Evolutionary conservation across 164 flowering plant genomes (phyloP).

Genomic region (Taxillus chinensis): DNA sequence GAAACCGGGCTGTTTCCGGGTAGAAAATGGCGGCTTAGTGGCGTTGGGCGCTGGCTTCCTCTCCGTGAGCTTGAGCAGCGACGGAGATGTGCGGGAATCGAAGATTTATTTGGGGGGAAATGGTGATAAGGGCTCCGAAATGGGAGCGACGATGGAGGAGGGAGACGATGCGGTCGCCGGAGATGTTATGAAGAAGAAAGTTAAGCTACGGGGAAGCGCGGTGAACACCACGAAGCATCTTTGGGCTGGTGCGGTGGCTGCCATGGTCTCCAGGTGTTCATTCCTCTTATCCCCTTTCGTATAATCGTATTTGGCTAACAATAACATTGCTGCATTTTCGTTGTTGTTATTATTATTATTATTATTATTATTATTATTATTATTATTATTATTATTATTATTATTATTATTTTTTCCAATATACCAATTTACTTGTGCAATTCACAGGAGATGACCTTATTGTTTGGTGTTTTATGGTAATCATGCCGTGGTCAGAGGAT

Average conservation of each 20-base stretch:
- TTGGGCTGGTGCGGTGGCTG: conserved; percentile 93
- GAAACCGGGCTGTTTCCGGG: conserved; percentile 2
- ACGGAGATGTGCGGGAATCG: conserved; percentile 11
- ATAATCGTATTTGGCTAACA: not conserved
- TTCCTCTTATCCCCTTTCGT: not conserved
- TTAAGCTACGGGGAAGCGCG: conserved; percentile 29
- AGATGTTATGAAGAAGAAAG: conserved; percentile 15
- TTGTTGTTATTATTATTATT: no score
- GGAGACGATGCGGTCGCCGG: conserved; percentile 6
- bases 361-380: no score
- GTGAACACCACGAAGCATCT: conserved; percentile 76
- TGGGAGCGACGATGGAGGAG: conserved; percentile 8
- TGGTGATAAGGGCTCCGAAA: conserved; percentile 17
- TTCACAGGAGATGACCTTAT: no score
- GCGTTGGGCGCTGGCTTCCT: conserved; percentile 14
- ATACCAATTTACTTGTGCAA: no score
- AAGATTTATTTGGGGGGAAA: conserved; percentile 10
- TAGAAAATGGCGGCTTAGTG: not conserved
- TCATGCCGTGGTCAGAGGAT: no score
- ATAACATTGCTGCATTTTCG: no score
- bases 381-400: no score
- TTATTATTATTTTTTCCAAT: no score
- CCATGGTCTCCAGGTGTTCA: conserved; percentile 85
- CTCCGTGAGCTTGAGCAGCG: conserved; percentile 27
- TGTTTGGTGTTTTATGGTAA: no score